Percentiles rank a stretch among this genome's conserved stretches.
Conservation (phyloP, 2,329 filamentous ascomycete genomes). For the Taxawa tesnikishii region DNA sequence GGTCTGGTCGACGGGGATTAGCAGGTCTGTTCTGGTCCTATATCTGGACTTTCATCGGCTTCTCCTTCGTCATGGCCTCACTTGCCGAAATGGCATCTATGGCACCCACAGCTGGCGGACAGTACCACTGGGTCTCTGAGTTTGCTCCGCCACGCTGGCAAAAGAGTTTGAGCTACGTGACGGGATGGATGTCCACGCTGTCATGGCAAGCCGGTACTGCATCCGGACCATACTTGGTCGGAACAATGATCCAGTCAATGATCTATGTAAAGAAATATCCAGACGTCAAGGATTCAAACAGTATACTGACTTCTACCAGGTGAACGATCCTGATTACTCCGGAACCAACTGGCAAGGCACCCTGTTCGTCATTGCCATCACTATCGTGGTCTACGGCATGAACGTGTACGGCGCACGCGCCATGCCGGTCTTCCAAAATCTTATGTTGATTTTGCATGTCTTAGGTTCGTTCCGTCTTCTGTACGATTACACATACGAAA, state of each 20-base stretch:
- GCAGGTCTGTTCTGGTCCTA: slow-evolving; percentile 16
- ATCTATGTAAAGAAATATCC: too few species aligned
- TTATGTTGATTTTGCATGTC: slow-evolving; percentile 33
- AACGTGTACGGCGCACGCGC: slow-evolving; percentile 23
- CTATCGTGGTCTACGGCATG: slow-evolving; percentile 32
- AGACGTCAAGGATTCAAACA: too few species aligned
- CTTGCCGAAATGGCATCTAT: slow-evolving; percentile 22
- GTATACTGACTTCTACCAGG: too few species aligned
- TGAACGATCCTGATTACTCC: slow-evolving; percentile 13
- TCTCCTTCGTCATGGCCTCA: slow-evolving; percentile 12
- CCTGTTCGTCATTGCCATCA: slow-evolving; percentile 33
- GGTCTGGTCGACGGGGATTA: slow-evolving; percentile 13
- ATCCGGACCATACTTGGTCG: slow-evolving; percentile 3
- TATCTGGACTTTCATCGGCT: slow-evolving; percentile 14
- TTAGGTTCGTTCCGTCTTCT: too few species aligned
- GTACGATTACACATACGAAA: too few species aligned
- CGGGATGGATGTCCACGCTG: slow-evolving; percentile 5
- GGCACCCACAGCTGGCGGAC: slow-evolving; percentile 13
- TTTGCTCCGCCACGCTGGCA: slow-evolving; percentile 6
- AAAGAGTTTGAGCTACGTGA: slow-evolving; percentile 4
- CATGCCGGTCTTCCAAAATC: slow-evolving; percentile 26
- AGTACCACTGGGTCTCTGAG: slow-evolving; percentile 7
- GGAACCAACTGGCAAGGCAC: slow-evolving; percentile 35
- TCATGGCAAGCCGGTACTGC: slow-evolving; percentile 5
- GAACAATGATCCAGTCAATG: slow-evolving; percentile 4